Evolutionary conservation across 345 rosid species (phyloP).

Genomic region (Abelmoschus esculentus): DNA sequence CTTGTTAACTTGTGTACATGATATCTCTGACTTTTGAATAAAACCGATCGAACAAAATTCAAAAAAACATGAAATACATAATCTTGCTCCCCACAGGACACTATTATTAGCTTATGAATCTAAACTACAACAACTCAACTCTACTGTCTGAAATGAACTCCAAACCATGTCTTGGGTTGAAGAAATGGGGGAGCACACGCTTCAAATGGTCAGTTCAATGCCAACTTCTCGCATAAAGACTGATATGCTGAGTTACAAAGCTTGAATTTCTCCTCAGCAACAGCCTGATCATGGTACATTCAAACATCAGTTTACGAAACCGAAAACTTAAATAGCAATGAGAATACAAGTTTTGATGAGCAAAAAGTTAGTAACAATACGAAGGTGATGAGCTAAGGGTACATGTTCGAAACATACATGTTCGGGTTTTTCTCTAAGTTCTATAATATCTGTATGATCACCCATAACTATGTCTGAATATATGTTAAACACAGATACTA

Average conservation of each 20-base stretch:
- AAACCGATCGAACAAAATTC: no score
- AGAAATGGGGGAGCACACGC: neutral
- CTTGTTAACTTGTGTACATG: no score
- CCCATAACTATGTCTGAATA: neutral
- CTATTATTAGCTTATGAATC: neutral
- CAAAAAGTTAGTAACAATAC: neutral
- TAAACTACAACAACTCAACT: neutral
- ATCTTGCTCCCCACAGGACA: neutral
- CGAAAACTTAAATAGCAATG: neutral
- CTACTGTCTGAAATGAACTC: neutral
- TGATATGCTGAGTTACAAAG: conserved; percentile 70
- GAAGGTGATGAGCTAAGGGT: neutral
- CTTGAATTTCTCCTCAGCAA: conserved; percentile 89
- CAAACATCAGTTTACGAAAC: neutral
- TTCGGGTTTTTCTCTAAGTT: no score
- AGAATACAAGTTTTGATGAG: neutral
- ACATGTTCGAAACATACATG: no score
- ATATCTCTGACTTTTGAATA: no score
- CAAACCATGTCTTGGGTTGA: neutral
- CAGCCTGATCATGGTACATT: conserved; percentile 29
- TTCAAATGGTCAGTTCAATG: conserved; percentile 22
- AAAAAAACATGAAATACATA: no score
- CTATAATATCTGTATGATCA: neutral
- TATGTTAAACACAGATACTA: neutral
- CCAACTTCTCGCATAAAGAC: conserved; percentile 61